Evolutionary conservation across 2,329 filamentous ascomycete genomes (phyloP), one percentile per base, ranked within the genome.

Genomic region (Chaetomium globosum): DNA sequence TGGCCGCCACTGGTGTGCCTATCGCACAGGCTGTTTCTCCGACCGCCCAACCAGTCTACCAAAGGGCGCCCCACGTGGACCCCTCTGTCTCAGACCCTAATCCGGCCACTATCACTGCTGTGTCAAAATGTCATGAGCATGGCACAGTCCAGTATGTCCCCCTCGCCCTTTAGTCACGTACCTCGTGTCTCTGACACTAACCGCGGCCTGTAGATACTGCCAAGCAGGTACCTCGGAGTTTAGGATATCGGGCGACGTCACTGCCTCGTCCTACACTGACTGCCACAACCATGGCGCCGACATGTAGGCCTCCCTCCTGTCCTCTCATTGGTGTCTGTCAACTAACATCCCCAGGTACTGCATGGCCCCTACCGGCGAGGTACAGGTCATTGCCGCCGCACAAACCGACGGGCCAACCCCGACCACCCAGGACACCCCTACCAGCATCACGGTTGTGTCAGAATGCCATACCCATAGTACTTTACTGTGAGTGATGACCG

Each of bases 231-330:
- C 70, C 0, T 68, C 71, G 0, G 74, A 76, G 61, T 73, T 74
- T 64, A 71, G 75, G 58, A 67, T 77, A 33, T 69, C 73, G 1
- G 69, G 74, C 12, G 70, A 74, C 1, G 73, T 73, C 3, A 75
- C 74, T 3, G 72, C 72, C 1, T 71, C 74, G 12, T 72, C 71
- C 2, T 80, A 78, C 68, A 78, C 76, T 0, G 77, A 72, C 16
- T 80, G 87, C 66, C 86, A 89, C 71, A 70, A 73, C 0, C 83
- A 88, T 71, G 82, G 77, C 2, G 71, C 70, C 12, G 78, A 84
- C 49, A 78, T 77, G 83, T 87, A 76, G 73, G 80, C 31, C 43
- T 26, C 52, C 21, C 16, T 26, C 4, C 1, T 23, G 16, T 3
- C 2, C 43, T 19, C 1, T 31, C 12, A 2, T 33, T n/a, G 5